Percentiles rank a stretch among this genome's conserved stretches.
Evolutionary conservation across 2,329 filamentous ascomycete genomes (phyloP).

Genomic region (Stagonosporopsis tanaceti): DNA sequence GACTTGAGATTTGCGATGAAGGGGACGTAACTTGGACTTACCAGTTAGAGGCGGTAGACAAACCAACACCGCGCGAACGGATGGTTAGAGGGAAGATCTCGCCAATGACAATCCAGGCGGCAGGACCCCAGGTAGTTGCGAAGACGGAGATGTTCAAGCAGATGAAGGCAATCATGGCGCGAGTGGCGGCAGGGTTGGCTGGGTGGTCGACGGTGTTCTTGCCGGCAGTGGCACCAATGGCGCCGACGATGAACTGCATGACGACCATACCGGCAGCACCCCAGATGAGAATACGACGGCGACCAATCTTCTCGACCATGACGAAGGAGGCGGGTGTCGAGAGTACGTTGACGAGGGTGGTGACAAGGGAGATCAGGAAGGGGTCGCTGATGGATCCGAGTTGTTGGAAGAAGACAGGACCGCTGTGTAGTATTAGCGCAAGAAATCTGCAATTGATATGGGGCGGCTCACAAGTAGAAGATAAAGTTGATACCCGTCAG

Average conservation of each 20-base stretch:
- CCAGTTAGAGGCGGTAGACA: constrained; percentile 71
- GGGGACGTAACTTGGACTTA: neutral
- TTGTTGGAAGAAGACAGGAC: constrained; percentile 80
- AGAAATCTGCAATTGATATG: neutral
- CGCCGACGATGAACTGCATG: constrained; percentile 87
- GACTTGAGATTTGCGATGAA: neutral
- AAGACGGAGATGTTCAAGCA: constrained; percentile 94
- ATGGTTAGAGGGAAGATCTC: constrained; percentile 92
- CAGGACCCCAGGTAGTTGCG: constrained; percentile 86
- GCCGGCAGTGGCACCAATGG: constrained; percentile 59
- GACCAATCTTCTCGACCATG: constrained; percentile 81
- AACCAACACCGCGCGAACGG: constrained; percentile 83
- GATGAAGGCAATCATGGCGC: constrained; percentile 80
- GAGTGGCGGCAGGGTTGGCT: constrained; percentile 38
- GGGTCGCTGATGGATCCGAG: constrained; percentile 74
- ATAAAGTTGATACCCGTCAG: constrained; percentile 82
- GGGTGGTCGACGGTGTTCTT: constrained; percentile 49
- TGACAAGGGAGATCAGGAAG: constrained; percentile 86
- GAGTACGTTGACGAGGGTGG: constrained; percentile 85
- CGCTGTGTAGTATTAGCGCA: neutral
- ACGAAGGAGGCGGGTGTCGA: constrained; percentile 88
- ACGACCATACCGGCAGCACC: constrained; percentile 83
- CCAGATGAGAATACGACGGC: constrained; percentile 78
- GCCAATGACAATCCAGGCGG: constrained; percentile 76
- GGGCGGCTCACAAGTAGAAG: constrained; percentile 60